Evolutionary conservation across 2,329 filamentous ascomycete genomes (phyloP), one percentile per base, ranked within the genome.

Genomic region (Diaporthe nobilis): DNA sequence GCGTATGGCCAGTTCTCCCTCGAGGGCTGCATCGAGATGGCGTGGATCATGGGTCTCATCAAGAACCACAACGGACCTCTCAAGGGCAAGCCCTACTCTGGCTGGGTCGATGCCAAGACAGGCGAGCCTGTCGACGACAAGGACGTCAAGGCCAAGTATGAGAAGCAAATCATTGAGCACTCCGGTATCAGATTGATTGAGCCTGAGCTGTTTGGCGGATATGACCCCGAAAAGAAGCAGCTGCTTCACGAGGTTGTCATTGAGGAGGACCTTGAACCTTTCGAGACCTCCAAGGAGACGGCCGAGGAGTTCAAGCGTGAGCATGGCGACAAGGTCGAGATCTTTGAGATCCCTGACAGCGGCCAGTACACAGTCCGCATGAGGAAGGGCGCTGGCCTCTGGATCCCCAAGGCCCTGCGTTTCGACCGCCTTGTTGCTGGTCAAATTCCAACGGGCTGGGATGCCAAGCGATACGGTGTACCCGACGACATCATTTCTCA

Each of bases 1-100:
- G 96, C 97, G 1, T 93, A 96, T 79, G 97, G 97, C 83, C 91
- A 98, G 82, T 99, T 99, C 88, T 98, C 97, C 12, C 91, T 99
- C 20, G 97, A 99, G 85, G 97, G 97, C 42, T 98, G 97, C 82
- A 94, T 99, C 77, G 97, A 99, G 86, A 99, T 99, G 97, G 96
- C 97, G 44, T 99, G 97, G 97, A 95, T 99, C 85, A 99, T 98
- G 96, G 97, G 97, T 82, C 92, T 98, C 76, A 98, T 99, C 88
- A 98, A 96, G 90, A 98, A 99, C 85, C 95, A 98, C 88, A 98
- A 98, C 80, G 97, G 97, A 25, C 93, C 93, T 44, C 92, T 99
- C 84, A 99, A 99, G 88, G 97, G 97, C 84, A 94, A 98, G 87
- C 94, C 94, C 78, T 98, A 99, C 87, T 95, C 96, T 79, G 97